A percentile compares a stretch with the other conserved stretches of the same genome.
These are phyloP conservation scores for Leccinellum albellum DNA, from an alignment of 768 basidiomycete genomes.

Conservation along the genomic window DNA sequence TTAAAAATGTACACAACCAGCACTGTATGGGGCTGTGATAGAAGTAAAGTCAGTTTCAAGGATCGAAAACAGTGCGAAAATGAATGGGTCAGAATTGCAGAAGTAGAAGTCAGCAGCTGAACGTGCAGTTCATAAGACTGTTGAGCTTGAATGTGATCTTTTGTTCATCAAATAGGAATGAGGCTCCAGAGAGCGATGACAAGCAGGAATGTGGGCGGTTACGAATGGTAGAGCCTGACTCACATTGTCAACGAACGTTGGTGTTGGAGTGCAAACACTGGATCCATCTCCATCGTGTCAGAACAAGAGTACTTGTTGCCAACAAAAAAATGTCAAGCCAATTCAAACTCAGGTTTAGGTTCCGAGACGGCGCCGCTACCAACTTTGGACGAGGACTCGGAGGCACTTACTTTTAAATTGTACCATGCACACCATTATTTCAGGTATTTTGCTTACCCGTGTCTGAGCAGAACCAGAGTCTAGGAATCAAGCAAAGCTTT, in stretches of 20 bases:
- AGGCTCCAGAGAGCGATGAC: neutral
- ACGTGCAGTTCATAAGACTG: conserved; percentile 40
- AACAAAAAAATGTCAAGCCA: neutral
- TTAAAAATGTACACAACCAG: neutral
- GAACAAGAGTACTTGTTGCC: neutral
- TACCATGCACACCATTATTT: neutral
- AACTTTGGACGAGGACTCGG: too few relatives aligned
- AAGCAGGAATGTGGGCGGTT: too few relatives aligned
- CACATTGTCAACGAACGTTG: neutral
- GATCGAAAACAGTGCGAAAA: neutral
- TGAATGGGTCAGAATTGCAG: conserved; percentile 42
- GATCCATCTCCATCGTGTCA: neutral
- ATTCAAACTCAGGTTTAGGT: neutral
- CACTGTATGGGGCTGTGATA: neutral
- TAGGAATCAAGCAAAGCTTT: neutral
- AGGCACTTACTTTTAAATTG: too few relatives aligned
- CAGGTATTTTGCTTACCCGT: neutral
- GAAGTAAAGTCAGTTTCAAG: neutral
- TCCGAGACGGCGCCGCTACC: neutral
- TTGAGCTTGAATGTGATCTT: conserved; percentile 47
- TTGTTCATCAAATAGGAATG: conserved; percentile 34
- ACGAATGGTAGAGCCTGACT: too few relatives aligned
- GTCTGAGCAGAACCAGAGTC: neutral
- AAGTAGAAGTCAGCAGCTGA: conserved; percentile 39
- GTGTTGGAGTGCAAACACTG: neutral